Conservation (phyloP, 2,329 filamentous ascomycete genomes). For the Acarospora socialis region DNA sequence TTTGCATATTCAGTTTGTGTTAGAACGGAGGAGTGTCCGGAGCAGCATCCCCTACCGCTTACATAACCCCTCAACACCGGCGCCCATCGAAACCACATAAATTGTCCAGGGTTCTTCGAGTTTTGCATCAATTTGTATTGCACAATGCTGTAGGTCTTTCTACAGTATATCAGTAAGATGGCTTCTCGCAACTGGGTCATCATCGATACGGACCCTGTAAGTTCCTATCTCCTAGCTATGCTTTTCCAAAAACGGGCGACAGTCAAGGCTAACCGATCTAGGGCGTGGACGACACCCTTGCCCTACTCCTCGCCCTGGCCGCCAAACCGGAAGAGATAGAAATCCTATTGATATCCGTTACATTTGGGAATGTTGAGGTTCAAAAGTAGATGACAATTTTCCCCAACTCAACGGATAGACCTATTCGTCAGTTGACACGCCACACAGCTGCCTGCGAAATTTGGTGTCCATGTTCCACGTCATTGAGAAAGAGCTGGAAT, state of each 20-base stretch:
- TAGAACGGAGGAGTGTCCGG: too few species aligned
- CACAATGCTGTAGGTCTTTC: too few species aligned
- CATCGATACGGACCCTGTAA: slow-evolving; percentile 88
- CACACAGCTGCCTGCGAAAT: slow-evolving; percentile 64
- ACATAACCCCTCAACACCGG: too few species aligned
- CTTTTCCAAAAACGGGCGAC: slow-evolving; percentile 1
- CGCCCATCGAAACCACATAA: too few species aligned
- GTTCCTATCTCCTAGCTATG: slow-evolving; percentile 7
- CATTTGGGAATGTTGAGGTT: slow-evolving; percentile 85
- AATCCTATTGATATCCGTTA: slow-evolving; percentile 71
- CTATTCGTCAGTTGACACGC: slow-evolving; percentile 4
- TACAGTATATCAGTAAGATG: too few species aligned
- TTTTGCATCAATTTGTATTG: too few species aligned
- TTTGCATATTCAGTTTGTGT: too few species aligned
- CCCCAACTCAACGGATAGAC: not conserved
- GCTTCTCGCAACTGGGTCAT: slow-evolving; percentile 64
- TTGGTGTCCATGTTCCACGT: slow-evolving; percentile 83
- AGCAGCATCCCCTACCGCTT: too few species aligned
- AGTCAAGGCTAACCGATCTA: slow-evolving; percentile 11
- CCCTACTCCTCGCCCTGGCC: slow-evolving; percentile 73
- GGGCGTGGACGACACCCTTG: slow-evolving; percentile 84
- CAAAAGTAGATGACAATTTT: slow-evolving; percentile 46
- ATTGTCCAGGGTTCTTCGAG: too few species aligned
- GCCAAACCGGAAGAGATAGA: slow-evolving; percentile 73
- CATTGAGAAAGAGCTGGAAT: slow-evolving; percentile 74